Evolutionary conservation across 2,329 filamentous ascomycete species (phyloP).

Genomic region (Alternaria brassicicola): DNA sequence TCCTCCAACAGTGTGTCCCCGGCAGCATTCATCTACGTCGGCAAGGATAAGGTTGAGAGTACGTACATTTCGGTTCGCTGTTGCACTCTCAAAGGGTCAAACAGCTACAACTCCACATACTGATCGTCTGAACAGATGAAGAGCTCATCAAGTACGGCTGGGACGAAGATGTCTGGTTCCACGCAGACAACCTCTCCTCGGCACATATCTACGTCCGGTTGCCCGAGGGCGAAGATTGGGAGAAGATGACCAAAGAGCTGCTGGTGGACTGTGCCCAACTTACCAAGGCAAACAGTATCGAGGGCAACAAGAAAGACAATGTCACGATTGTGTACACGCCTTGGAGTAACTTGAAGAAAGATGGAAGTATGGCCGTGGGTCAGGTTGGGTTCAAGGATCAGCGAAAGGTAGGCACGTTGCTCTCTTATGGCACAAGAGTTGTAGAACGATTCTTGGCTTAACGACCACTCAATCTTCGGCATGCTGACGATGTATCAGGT

Average conservation of each 20-base stretch:
- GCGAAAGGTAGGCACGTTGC: conserved; percentile 61
- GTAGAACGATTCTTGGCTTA: neutral
- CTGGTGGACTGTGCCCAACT: conserved; percentile 91
- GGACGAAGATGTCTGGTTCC: conserved; percentile 98
- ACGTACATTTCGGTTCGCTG: conserved; percentile 44
- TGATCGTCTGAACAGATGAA: conserved; percentile 69
- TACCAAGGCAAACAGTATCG: conserved; percentile 98
- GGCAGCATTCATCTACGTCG: conserved; percentile 88
- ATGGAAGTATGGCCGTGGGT: conserved; percentile 91
- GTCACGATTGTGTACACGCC: conserved; percentile 96
- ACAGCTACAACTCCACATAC: neutral
- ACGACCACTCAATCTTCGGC: neutral
- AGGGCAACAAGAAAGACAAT: conserved; percentile 99
- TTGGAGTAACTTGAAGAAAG: conserved; percentile 95
- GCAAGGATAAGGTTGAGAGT: conserved; percentile 99
- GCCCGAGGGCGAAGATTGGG: conserved; percentile 79
- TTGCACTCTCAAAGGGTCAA: neutral
- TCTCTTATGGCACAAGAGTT: neutral
- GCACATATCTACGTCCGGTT: conserved; percentile 95
- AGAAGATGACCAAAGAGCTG: conserved; percentile 74
- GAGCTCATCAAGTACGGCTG: conserved; percentile 93
- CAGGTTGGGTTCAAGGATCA: conserved; percentile 94
- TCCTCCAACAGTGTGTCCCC: conserved; percentile 84
- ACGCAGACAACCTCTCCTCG: conserved; percentile 95
- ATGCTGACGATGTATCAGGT: conserved; percentile 58